Evolutionary conservation across 768 basidiomycete genomes (phyloP).

Genomic region (Paxillus rubicundulus): DNA sequence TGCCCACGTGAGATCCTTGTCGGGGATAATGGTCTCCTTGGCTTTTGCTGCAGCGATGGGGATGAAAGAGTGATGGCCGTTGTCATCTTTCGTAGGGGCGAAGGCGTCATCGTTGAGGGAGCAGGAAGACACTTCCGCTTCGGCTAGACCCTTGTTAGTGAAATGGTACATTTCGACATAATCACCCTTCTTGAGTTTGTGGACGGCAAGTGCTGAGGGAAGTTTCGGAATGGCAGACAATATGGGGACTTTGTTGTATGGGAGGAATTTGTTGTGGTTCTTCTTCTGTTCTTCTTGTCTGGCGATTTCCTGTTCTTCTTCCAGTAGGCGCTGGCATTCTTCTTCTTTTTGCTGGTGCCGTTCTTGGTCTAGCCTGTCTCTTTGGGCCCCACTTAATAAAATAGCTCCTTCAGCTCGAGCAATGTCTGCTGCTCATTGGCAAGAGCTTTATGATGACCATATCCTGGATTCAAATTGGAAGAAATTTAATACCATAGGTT

Average conservation of each 20-base stretch:
- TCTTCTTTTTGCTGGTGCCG: not conserved
- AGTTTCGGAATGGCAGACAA: not conserved
- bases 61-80: not conserved
- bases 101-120: not conserved
- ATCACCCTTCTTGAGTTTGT: not conserved
- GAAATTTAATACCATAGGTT: no score
- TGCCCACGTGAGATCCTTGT: not conserved
- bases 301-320: no score
- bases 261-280: not conserved
- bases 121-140: not conserved
- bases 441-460: no score
- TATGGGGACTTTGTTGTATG: not conserved
- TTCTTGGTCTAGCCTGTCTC: not conserved
- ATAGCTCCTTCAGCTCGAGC: no score
- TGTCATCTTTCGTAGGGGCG: not conserved
- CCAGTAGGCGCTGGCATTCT: not conserved
- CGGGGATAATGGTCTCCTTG: not conserved
- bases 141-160: constrained; percentile 2
- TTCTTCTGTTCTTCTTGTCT: no score
- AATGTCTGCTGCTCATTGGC: no score
- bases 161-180: not conserved
- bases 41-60: not conserved
- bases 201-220: not conserved
- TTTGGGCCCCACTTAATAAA: no score
- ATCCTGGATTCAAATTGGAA: no score